phyloP scores from a whole-genome alignment of 2,329 filamentous ascomycete genomes.

The Chaetomium globosum region DNA sequence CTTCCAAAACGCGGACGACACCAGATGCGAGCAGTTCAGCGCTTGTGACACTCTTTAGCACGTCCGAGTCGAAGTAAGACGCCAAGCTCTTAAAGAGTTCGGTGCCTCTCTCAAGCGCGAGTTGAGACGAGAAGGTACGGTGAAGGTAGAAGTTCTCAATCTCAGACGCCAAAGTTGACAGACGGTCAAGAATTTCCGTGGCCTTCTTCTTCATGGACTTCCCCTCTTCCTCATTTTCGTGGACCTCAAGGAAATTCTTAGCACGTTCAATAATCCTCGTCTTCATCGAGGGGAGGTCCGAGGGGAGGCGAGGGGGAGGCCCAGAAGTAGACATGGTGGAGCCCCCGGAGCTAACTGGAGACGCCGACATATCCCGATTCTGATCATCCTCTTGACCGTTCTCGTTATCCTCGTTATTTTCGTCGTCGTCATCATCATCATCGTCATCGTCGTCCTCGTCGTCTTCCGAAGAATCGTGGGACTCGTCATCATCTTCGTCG shows the following conservation, averaged over 20 bases:
- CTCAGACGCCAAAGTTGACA: constrained; percentile 71
- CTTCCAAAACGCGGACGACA: constrained; percentile 79
- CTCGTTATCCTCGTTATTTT: constrained; percentile 42
- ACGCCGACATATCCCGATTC: constrained; percentile 63
- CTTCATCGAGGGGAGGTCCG: constrained; percentile 62
- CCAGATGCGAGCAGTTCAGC: constrained; percentile 90
- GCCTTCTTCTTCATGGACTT: constrained; percentile 79
- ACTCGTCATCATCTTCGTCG: constrained; percentile 46
- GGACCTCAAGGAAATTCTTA: constrained; percentile 78
- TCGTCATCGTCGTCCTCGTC: constrained; percentile 53
- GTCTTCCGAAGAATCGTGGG: constrained; percentile 55
- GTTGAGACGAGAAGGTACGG: constrained; percentile 49
- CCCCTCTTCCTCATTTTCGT: constrained; percentile 74
- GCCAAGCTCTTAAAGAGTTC: constrained; percentile 75
- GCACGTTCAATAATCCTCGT: constrained; percentile 75
- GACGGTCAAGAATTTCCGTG: constrained; percentile 68
- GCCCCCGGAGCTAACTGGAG: constrained; percentile 66
- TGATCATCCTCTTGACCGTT: constrained; percentile 54
- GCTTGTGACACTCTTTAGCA: constrained; percentile 90
- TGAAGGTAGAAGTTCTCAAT: constrained; percentile 72
- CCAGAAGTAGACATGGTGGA: constrained; percentile 67
- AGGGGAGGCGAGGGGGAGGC: constrained; percentile 52
- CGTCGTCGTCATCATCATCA: constrained; percentile 52
- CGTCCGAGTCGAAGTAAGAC: constrained; percentile 83
- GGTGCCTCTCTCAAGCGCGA: constrained; percentile 56